Evolutionary conservation across 306 rosid species (phyloP).

Genomic region (Ammopiptanthus mongolicus): DNA sequence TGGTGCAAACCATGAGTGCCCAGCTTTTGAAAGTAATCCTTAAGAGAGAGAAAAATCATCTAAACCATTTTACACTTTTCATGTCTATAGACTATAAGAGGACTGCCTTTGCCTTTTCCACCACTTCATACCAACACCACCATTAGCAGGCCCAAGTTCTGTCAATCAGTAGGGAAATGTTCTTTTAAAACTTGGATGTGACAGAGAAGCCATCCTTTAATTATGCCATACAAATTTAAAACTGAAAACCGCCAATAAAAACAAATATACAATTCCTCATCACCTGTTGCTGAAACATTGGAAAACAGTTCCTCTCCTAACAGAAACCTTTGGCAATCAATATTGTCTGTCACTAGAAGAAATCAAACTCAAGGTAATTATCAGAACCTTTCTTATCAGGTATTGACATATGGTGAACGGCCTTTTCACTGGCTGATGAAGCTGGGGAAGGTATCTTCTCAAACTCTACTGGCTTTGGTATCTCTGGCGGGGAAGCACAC

Average conservation of each 20-base stretch:
- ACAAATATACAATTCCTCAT: constrained; percentile 58
- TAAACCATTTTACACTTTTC: not conserved
- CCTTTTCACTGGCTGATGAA: constrained; percentile 62
- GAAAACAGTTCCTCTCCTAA: constrained; percentile 42
- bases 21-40: not conserved
- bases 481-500: too few relatives aligned
- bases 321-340: constrained; percentile 40
- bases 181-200: constrained; percentile 32
- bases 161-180: not conserved
- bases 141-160: constrained; percentile 5
- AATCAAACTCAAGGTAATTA: constrained; percentile 96
- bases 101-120: not conserved
- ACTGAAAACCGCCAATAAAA: constrained; percentile 47
- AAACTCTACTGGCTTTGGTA: constrained; percentile 43
- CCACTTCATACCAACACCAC: not conserved
- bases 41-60: not conserved
- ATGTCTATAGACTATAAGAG: too few relatives aligned
- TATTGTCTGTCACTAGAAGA: constrained; percentile 66
- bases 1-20: not conserved
- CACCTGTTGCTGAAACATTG: constrained; percentile 47
- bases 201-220: constrained; percentile 52
- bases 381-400: constrained; percentile 66
- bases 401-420: constrained; percentile 42
- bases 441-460: constrained; percentile 74
- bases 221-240: constrained; percentile 56